phyloP scores from a whole-genome alignment of 2,329 filamentous ascomycete genomes.

The Diaporthe australafricana region DNA sequence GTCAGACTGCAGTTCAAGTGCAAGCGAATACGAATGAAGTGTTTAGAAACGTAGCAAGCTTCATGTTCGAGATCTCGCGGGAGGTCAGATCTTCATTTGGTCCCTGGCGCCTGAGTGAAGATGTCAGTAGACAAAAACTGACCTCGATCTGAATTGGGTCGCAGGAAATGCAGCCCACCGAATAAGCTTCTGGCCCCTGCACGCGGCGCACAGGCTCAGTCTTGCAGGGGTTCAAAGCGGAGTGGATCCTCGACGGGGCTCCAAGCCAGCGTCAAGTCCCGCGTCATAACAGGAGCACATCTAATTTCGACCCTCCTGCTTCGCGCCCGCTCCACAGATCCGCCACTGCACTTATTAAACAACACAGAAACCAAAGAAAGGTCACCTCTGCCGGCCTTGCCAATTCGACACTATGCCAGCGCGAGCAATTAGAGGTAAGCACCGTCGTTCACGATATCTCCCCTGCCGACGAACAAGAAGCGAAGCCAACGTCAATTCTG shows the following conservation, averaged over 20 bases:
- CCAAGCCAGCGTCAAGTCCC: background rate
- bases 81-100: background rate
- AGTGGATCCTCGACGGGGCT: slow-evolving; percentile 3
- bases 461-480: background rate
- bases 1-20: no score
- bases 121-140: background rate
- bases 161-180: slow-evolving; percentile 23
- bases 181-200: slow-evolving; percentile 33
- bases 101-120: background rate
- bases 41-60: no score
- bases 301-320: background rate
- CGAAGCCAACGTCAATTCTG: slow-evolving; percentile 34
- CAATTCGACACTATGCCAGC: slow-evolving; percentile 56
- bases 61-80: no score
- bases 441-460: background rate
- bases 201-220: slow-evolving; percentile 7
- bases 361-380: background rate
- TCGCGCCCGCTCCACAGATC: background rate
- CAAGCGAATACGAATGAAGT: no score
- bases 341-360: background rate
- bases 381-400: slow-evolving; percentile 3
- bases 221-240: background rate
- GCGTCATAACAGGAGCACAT: background rate
- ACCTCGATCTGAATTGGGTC: background rate
- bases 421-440: slow-evolving; percentile 66